Base-by-base conservation (phyloP, 176 grass and related monocot species). In the Ananas comosus region DNA sequence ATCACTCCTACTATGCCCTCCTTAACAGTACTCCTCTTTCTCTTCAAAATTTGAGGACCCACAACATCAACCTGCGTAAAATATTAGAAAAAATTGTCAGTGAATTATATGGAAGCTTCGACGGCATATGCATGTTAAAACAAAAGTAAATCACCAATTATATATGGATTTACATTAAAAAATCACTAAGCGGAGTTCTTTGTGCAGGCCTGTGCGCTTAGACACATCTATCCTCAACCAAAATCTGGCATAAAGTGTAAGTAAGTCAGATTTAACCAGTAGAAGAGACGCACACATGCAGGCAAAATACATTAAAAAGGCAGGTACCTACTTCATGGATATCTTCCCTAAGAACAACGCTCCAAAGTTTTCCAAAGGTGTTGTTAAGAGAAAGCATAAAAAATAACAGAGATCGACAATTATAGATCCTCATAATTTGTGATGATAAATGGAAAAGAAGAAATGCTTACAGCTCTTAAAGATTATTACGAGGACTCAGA, bases 1-100 rank as follows among this genome's bases (percentile, higher is more conserved):
- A 69, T 74, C 19, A 78, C 14, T 66, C 69, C 49, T 58, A 97
- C 94, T 86, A n/a, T 97, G 89, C 25, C n/a, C n/a, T n/a, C n/a
- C n/a, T n/a, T n/a, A n/a, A n/a, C n/a, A n/a, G n/a, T n/a, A n/a
- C 51, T 97, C 94, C 80, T 97, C 94, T 74, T 93, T 93, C 76
- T 93, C 89, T 70, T 99, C 94, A 51, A 82, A 99, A 81, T 86
- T 93, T 50, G 90, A 88, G 53, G 85, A 18, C 80, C 89, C 61
- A 85, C 83, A 53, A 99, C 94, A 83, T 97, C 74, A 19, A 97
- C 86, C 94, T 97, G 68, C n/a, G 11, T 17, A 13, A 64, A 64
- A 76, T 72, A 71, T 58, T 48, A 6, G 42, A 70, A 71, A 78
- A 48, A 81, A 64, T 68, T 69, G 72, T 13, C n/a, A 52, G 49